Evolutionary conservation across 176 grass and related monocot species (phyloP), one percentile per base, ranked within the genome.

Genomic region (Bonia amplexicaulis): DNA sequence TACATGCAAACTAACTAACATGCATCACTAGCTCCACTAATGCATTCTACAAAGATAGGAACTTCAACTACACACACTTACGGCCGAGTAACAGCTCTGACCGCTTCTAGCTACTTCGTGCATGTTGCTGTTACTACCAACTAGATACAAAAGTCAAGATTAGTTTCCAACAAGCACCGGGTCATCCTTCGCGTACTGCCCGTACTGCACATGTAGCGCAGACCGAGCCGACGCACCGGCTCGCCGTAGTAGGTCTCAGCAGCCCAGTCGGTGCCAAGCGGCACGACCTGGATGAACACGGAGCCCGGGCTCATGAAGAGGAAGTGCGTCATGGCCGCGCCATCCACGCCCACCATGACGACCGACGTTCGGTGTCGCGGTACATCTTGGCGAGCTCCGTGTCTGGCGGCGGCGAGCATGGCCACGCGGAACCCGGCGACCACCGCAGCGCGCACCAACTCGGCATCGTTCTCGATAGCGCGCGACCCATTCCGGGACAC

Each of bases 301-400:
- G 92, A 75, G 47, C 82, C 87, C 6, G 90, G 92, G 10, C 87
- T 78, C 94, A 97, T 97, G 92, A 97, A 97, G 17, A 97, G 77
- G 42, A 97, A 90, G 85, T 97, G 94, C 25, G 92, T 90, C 91
- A 94, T 92, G 57, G 94, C 92, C 2, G 87, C 89, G 58, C 92
- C 92, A 74, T 97, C 92, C 69, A 97, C 90, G 69, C 92, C 94
- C 3, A 94, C 61, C 94, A 97, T 92, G 10, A 90, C 92, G 77
- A 92, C 91, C 4, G 87, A 90, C 1, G 74, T 94, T 92, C 10
- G 94, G 81, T 5, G 78, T n/a, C 71, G 69, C 77, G 88, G 92
- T 97, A 90, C 33, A 97, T 82, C 68, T 48, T 65, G 12, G 90
- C 87, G 15, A 97, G 92, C 92, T 92, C 89, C n/a, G 85, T 97